Evolutionary conservation across 2,329 filamentous ascomycete genomes (phyloP).

Genomic region (Fusarium pseudoanthophilum): DNA sequence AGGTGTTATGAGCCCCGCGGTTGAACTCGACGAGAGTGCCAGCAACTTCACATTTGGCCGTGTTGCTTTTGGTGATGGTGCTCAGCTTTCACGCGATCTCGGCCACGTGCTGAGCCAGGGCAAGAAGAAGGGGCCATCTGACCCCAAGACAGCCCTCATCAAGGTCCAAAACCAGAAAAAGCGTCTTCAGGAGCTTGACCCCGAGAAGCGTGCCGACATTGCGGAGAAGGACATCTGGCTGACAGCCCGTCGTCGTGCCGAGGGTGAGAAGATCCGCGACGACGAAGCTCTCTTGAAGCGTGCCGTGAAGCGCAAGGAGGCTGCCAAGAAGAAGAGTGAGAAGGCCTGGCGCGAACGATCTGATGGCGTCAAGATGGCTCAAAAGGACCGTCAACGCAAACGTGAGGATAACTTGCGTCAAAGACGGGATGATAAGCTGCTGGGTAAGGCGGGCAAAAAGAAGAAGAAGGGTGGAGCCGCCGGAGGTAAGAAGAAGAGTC

Average conservation of each 20-base stretch:
- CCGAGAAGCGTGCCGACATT: slow-evolving; percentile 84
- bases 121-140: slow-evolving; percentile 84
- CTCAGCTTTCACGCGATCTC: slow-evolving; percentile 78
- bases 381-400: slow-evolving; percentile 84
- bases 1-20: slow-evolving; percentile 65
- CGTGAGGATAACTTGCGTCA: slow-evolving; percentile 81
- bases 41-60: slow-evolving; percentile 90
- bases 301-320: slow-evolving; percentile 92
- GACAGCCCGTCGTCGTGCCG: slow-evolving; percentile 86
- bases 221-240: slow-evolving; percentile 96
- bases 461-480: slow-evolving; percentile 53
- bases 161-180: slow-evolving; percentile 88
- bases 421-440: slow-evolving; percentile 76
- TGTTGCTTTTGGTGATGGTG: slow-evolving; percentile 89
- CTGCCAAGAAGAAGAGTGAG: slow-evolving; percentile 89
- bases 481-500: slow-evolving; percentile 58
- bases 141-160: slow-evolving; percentile 86
- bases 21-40: slow-evolving; percentile 61
- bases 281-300: slow-evolving; percentile 91
- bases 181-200: slow-evolving; percentile 78
- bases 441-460: slow-evolving; percentile 69
- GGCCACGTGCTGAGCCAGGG: slow-evolving; percentile 63
- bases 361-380: slow-evolving; percentile 77
- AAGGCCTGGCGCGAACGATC: slow-evolving; percentile 84
- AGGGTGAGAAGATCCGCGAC: slow-evolving; percentile 89